Base-by-base conservation (phyloP, 495 filamentous ascomycete genomes). In the Podospora tetraspora region DNA sequence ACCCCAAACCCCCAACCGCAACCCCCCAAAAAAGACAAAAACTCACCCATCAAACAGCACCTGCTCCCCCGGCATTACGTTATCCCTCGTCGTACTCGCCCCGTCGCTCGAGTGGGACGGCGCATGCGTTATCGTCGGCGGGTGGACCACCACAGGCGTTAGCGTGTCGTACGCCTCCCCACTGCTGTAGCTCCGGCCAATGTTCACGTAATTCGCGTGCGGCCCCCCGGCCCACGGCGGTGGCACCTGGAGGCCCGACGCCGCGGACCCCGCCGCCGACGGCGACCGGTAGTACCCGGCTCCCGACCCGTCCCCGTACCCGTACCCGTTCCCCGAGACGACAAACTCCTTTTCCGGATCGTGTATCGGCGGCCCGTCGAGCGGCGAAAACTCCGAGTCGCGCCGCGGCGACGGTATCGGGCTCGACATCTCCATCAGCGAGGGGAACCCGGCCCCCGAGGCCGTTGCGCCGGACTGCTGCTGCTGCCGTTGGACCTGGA, bases 61-160 rank as follows among this genome's bases (percentile, higher is more conserved):
- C 61, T 74, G 71, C 67, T 78, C 76, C 7, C 77, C 77, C 1
- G 77, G 77, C 68, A 78, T n/a, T 16, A 77, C 75, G 37, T 78
- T 75, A 57, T 76, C 75, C n/a, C 76, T 60, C n/a, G 71, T 71
- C 43, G 72, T 76, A 57, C 71, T 75, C 29, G 63, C 69, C 16
- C 68, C 70, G 19, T 74, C 74, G 22, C 70, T 76, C 8, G 69
- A 71, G 27, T 68, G 66, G 13, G 68, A 70, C 21, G 73, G 56
- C 22, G 65, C 24, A 29, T 72, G 70, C 11, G 61, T 27, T 27
- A 61, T 43, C 58, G 66, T 24, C 34, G 24, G 16, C 5, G 69
- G 71, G n/a, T 65, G 27, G 52, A 78, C 75, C 27, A 77, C 68
- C 62, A 78, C 70, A 1, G 76, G 73, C 3, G 75, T 78, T 25